These are phyloP conservation scores for Cryoendolithus antarcticus DNA, from an alignment of 2,329 filamentous ascomycete genomes.

Conservation along the genomic window DNA sequence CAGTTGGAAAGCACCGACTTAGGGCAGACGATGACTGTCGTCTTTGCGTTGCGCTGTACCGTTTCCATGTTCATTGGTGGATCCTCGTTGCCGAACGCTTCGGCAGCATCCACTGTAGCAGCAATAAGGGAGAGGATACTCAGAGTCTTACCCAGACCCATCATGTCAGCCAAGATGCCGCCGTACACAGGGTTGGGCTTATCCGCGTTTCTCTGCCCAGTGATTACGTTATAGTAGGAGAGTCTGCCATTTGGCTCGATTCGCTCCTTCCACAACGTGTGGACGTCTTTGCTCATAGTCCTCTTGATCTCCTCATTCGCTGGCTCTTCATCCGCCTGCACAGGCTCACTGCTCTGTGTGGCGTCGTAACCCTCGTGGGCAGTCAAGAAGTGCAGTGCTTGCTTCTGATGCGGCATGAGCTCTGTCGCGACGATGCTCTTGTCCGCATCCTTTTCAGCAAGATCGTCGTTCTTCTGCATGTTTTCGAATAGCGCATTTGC, in stretches of 20 bases:
- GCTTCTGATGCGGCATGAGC: constrained; percentile 76
- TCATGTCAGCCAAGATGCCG: constrained; percentile 39
- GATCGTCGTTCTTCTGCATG: constrained; percentile 59
- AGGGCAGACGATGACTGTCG: constrained; percentile 78
- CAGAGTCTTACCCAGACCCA: constrained; percentile 45
- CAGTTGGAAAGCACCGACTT: constrained; percentile 88
- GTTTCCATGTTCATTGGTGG: constrained; percentile 24
- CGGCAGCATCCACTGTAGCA: constrained; percentile 50
- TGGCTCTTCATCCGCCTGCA: constrained; percentile 6
- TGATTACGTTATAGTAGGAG: constrained; percentile 75
- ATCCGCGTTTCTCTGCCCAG: constrained; percentile 42
- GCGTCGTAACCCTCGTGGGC: constrained; percentile 58
- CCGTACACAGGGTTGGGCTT: constrained; percentile 28
- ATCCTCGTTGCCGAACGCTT: constrained; percentile 44
- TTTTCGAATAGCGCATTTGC: constrained; percentile 81
- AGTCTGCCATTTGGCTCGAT: constrained; percentile 44
- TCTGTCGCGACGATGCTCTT: constrained; percentile 48
- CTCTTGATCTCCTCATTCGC: constrained; percentile 1
- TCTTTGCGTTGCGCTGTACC: constrained; percentile 56
- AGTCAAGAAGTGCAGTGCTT: constrained; percentile 78
- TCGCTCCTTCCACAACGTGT: constrained; percentile 65
- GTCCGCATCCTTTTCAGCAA: constrained; percentile 61
- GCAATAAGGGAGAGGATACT: constrained; percentile 72
- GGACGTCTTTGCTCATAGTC: constrained; percentile 16
- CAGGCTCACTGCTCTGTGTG: constrained; percentile 39